Base-by-base conservation (phyloP, 169 alveolate species). In the Plasmodium gonderi region DNA sequence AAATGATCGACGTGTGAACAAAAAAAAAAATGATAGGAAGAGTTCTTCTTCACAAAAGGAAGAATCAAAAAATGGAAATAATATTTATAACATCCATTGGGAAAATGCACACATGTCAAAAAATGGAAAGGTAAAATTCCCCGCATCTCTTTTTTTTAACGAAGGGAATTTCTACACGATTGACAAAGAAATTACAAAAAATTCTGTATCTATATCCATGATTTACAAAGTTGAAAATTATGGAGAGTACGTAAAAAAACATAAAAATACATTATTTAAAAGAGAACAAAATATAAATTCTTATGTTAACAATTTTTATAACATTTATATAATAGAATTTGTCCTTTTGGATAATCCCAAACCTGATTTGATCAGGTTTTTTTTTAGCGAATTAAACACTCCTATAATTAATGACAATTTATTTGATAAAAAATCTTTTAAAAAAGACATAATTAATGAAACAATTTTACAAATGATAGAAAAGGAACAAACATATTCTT, bases 321-420 rank as follows among this genome's bases (percentile, higher is more conserved):
- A 90, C 74, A 49, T 78, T 23, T 90, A 20, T 78, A 44, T 90
- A 20, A 38, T 90, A 20, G 82, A 90, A 11, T 90, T 90, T 90
- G 29, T 90, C 38, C 42, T 90, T 12, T 29, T 90, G 38, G 91
- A 90, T 45, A 76, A 90, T n/a, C 65, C 36, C 5, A 90, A 78
- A 33, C 76, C 94, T 23, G 94, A 90, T 47, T n/a, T 79, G 14
- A 78, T 90, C 36, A 17, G 94, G 14, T 67, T 65, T 14, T 65
- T 90, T 40, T 90, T 90, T 47, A 90, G 83, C 23, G 94, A 90
- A 78, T 3, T 78, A 36, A 90, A 77, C 17, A 90, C 94, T 17
- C 94, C 94, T 7, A 78, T 90, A 77, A 90, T 90, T 67, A 77
- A 90, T 78, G 94, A 90, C 45, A 90, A 14, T n/a, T 36, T 90